Evolutionary conservation across 2,329 filamentous ascomycete genomes (phyloP), one percentile per base, ranked within the genome.

Genomic region (Cladosporium sphaerospermum): DNA sequence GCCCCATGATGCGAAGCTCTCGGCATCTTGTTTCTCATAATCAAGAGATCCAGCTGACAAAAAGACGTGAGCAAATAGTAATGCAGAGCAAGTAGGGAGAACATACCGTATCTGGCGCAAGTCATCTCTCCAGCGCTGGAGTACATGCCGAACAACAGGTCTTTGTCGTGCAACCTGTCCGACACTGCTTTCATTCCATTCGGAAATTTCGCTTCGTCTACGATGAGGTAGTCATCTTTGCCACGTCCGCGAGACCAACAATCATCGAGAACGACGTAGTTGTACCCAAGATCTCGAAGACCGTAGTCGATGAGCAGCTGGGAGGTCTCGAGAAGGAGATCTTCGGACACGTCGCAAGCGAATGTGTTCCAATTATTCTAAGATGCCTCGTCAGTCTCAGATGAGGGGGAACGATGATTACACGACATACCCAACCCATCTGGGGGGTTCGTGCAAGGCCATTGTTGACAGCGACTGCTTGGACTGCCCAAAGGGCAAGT

Each of bases 121-220:
- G 73, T 67, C 57, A 70, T 71, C 39, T 68, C 66, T 3, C 77
- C 76, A 11, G 76, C 75, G 51, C 69, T 69, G 13, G 69, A 73
- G 61, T 81, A 81, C 64, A 80, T 79, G 32, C 79, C 79, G 54
- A 79, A 77, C 13, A 73, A 71, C 41, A 82, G 62, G 1, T 73
- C 75, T 31, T 78, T 59, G 0, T 56, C 62, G 59, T 81, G 79
- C 7, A 80, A 51, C 31, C 43, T 59, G 53, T 78, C 70, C 1
- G 75, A 74, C 2, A 81, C 64, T 14, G 69, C 62, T 10, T 67
- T 67, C 59, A 80, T 78, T 14, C 78, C 74, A 19, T 68, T 71
- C 2, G 78, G 77, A 52, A 77, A 77, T 54, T 62, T 62, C 9
- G 49, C 68, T 51, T 55, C 57, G 55, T 77, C 66, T 2, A 69